These are phyloP conservation scores for Pythium monospermum DNA, from an alignment of 352 stramenopile genomes.

Conservation along the genomic window DNA sequence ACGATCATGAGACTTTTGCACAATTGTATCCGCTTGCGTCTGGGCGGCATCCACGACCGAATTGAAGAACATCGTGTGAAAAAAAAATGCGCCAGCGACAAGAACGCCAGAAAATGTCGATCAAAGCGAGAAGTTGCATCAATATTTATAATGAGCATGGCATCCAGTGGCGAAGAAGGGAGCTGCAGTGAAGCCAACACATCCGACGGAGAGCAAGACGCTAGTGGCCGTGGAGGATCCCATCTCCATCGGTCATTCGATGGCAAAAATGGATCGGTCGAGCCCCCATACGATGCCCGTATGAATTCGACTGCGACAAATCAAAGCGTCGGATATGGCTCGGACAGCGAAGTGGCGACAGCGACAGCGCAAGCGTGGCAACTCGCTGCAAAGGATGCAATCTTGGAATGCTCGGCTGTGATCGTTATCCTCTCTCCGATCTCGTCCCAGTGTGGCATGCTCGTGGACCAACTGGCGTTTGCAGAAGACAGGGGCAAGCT, in stretches of 20 bases:
- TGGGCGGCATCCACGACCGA: conserved; percentile 78
- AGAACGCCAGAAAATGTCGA: conserved; percentile 25
- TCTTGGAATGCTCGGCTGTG: conserved; percentile 60
- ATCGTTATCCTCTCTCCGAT: conserved; percentile 65
- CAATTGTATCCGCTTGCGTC: conserved; percentile 54
- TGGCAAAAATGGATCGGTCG: not conserved
- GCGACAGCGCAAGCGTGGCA: conserved; percentile 51
- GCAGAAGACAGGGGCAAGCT: conserved; percentile 76
- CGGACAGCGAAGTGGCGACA: conserved; percentile 14
- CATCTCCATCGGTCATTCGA: conserved; percentile 2
- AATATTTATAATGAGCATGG: conserved; percentile 5
- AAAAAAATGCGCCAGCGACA: conserved; percentile 35
- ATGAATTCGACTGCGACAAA: conserved; percentile 15
- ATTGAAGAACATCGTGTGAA: conserved; percentile 74
- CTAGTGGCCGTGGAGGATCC: no score
- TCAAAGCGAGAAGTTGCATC: conserved; percentile 20
- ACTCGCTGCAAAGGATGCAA: conserved; percentile 67
- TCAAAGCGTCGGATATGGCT: conserved; percentile 13
- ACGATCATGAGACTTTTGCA: conserved; percentile 65
- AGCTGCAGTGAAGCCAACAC: conserved; percentile 2
- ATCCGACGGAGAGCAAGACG: no score
- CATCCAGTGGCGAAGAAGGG: conserved; percentile 17
- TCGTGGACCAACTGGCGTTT: conserved; percentile 75
- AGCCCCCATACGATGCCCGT: conserved; percentile 2
- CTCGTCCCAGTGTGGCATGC: conserved; percentile 58